Evolutionary conservation across 2,329 filamentous ascomycete species (phyloP).

Genomic region (Huntiella abstrusa): DNA sequence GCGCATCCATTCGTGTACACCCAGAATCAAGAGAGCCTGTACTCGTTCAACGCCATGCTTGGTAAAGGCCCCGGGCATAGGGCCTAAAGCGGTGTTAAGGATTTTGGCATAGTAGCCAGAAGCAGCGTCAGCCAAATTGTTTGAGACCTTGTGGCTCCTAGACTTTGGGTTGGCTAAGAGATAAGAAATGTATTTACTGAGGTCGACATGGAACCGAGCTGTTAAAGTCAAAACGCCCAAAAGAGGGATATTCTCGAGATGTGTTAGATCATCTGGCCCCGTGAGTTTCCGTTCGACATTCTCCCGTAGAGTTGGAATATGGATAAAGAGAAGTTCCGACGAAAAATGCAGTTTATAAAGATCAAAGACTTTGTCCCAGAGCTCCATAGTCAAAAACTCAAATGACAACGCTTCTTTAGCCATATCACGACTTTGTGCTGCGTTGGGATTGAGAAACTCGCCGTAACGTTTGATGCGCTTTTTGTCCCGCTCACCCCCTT

Average conservation of each 20-base stretch:
- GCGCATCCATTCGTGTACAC: conserved; percentile 53
- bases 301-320: conserved; percentile 40
- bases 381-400: conserved; percentile 38
- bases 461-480: conserved; percentile 29
- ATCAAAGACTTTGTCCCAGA: conserved; percentile 52
- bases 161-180: conserved; percentile 18
- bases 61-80: conserved; percentile 27
- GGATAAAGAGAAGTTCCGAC: conserved; percentile 53
- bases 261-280: conserved; percentile 19
- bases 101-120: conserved; percentile 47
- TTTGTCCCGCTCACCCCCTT: conserved; percentile 27
- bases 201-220: conserved; percentile 43
- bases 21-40: conserved; percentile 52
- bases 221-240: conserved; percentile 51
- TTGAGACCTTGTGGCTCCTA: conserved; percentile 15
- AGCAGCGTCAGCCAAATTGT: conserved; percentile 22
- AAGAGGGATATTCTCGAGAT: conserved; percentile 37
- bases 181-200: conserved; percentile 35
- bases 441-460: conserved; percentile 23
- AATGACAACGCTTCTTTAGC: conserved; percentile 43
- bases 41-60: conserved; percentile 41
- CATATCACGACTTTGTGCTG: conserved; percentile 19
- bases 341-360: conserved; percentile 55
- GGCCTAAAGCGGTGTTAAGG: conserved; percentile 32
- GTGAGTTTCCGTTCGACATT: neutral